Evolutionary conservation across 2,329 filamentous ascomycete species (phyloP).

Genomic region (Fusarium tupiense): DNA sequence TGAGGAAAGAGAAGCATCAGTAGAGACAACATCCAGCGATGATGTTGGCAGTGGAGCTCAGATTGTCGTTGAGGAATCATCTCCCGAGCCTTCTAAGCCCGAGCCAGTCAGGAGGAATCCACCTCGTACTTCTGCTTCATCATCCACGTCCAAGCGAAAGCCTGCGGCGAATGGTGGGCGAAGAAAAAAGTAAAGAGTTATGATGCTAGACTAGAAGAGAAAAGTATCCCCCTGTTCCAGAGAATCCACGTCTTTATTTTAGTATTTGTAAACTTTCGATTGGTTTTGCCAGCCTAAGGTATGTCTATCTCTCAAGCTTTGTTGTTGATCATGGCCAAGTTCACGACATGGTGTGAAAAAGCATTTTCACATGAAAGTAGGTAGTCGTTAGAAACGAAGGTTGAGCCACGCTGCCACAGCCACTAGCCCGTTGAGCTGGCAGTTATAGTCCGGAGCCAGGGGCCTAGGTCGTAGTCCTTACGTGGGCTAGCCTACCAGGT

Average conservation of each 20-base stretch:
- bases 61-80: slow-evolving; percentile 48
- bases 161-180: slow-evolving; percentile 44
- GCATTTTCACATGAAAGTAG: slow-evolving; percentile 27
- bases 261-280: slow-evolving; percentile 28
- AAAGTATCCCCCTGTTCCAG: slow-evolving; percentile 9
- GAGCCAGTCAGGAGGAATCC: slow-evolving; percentile 51
- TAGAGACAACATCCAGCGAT: slow-evolving; percentile 50
- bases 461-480: background rate
- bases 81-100: slow-evolving; percentile 42
- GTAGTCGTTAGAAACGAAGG: background rate
- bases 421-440: slow-evolving; percentile 10
- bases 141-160: slow-evolving; percentile 55
- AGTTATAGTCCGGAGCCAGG: background rate
- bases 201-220: slow-evolving; percentile 12
- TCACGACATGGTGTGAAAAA: background rate
- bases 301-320: slow-evolving; percentile 1
- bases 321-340: background rate
- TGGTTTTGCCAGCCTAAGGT: slow-evolving; percentile 6
- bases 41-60: slow-evolving; percentile 50
- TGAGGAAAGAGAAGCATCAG: slow-evolving; percentile 43
- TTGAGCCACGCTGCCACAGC: slow-evolving; percentile 26
- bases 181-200: slow-evolving; percentile 47
- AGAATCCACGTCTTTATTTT: slow-evolving; percentile 10
- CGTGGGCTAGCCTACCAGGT: no score
- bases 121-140: slow-evolving; percentile 39